Evolutionary conservation across 75 land plant genomes (phyloP), one percentile per base, ranked within the genome.

Genomic region (Sequoiadendron giganteum): DNA sequence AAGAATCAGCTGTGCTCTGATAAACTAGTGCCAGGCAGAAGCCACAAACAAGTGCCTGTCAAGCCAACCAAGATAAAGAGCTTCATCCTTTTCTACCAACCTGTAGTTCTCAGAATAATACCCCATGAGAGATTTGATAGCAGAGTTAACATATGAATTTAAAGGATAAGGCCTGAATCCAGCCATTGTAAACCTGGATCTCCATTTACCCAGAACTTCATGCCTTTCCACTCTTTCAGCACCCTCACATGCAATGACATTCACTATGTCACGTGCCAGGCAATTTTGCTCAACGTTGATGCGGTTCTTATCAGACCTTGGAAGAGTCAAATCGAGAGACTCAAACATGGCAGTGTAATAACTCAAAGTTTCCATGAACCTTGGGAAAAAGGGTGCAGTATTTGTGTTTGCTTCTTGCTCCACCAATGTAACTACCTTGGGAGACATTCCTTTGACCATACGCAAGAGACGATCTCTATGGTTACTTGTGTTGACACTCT

Each of bases 351-450:
- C 90, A 32, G 83, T 58, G 75, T 89, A 89, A 73, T 88, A 90
- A 68, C 42, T 76, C 36, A 90, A 73, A 21, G 91, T 72, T 77
- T 90, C 91, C 85, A 88, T 49, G 77, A 90, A 90, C 73, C 91
- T 15, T 19, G 78, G 72, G 30, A 89, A 84, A 49, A 90, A 90
- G 15, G 90, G 87, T 40, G 91, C 87, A 32, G 91, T 90, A 47
- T 90, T 90, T 18, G 87, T 90, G 87, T 90, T 90, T 9, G 85
- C 38, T 52, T 90, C 91, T 52, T 88, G 91, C 61, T 90, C 91
- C 47, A 90, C 90, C n/a, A 90, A 19, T 73, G 90, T 86, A 28
- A 88, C 90, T 36, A 90, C 86, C 54, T 85, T 90, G 28, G 91
- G 91, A 7, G 39, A 42, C 83, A 90, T 40, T 13, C 86, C 58